Conservation (phyloP, 1,284 basidiomycete species). For the Tilletia indica region DNA sequence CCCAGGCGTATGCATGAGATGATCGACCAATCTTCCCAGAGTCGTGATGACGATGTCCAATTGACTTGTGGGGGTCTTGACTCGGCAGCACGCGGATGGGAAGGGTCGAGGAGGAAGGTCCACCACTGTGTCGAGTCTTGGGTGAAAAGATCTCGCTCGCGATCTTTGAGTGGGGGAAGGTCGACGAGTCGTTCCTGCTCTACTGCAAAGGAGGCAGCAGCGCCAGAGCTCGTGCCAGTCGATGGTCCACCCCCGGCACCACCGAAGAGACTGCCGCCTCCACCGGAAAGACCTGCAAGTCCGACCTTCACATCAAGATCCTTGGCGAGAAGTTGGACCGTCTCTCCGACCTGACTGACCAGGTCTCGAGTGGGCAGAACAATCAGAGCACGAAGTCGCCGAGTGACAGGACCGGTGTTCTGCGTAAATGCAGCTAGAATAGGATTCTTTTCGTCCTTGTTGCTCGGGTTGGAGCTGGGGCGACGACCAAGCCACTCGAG, state of each 20-base stretch:
- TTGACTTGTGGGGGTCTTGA: slow-evolving; percentile 59
- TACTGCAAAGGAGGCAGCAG: slow-evolving; percentile 50
- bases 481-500: slow-evolving; percentile 63
- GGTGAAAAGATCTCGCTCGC: not conserved
- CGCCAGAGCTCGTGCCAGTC: too few relatives aligned
- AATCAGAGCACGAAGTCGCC: slow-evolving; percentile 79
- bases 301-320: slow-evolving; percentile 80
- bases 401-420: slow-evolving; percentile 21
- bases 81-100: too few relatives aligned
- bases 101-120: not conserved
- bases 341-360: slow-evolving; percentile 88
- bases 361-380: slow-evolving; percentile 92
- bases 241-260: not conserved
- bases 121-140: not conserved
- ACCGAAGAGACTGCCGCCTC: not conserved
- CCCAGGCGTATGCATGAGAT: slow-evolving; percentile 76
- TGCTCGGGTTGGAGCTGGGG: too few relatives aligned
- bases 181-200: slow-evolving; percentile 48
- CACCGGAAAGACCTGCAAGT: slow-evolving; percentile 17
- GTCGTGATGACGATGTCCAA: slow-evolving; percentile 94
- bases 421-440: slow-evolving; percentile 10
- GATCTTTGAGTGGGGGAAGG: too few relatives aligned
- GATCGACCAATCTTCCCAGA: slow-evolving; percentile 90
- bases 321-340: slow-evolving; percentile 71
- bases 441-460: slow-evolving; percentile 14